Evolutionary conservation across 495 filamentous ascomycete genomes (phyloP), one percentile per base, ranked within the genome.

Genomic region (Penicillium manginii): DNA sequence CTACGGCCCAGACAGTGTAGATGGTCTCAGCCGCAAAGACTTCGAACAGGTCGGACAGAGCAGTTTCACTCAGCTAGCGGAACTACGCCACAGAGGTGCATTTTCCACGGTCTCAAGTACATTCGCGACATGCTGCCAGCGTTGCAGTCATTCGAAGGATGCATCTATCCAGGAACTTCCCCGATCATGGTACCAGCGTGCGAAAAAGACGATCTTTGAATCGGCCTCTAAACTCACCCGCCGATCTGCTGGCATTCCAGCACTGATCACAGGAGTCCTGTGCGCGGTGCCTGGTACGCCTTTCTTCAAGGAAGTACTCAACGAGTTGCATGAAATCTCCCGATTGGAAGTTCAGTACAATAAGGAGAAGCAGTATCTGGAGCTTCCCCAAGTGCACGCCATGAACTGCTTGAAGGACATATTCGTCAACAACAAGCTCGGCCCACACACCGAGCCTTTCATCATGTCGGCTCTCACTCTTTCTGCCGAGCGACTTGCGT

Each of bases 61-160:
- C 0, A 86, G 88, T 43, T 94, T 97, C 63, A 83, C 81, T 21
- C 91, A 98, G 69, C 78, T 98, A 2, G 85, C 90, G 0, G 87
- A 85, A 42, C 81, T 98, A 48, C 85, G 94, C 12, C 94, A 98
- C 69, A 82, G 94, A 57, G 94, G 94, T 50, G 94, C 94, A 17
- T 98, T 98, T 67, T 93, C 92, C 0, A 92, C 92, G 6, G 93
- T 97, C 3, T 89, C 94, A 6, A 87, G 90, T 52, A 96, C 92
- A 0, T 98, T 97, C 65, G 80, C 87, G 1, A 81, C 80, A 17
- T 93, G 91, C 61, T 97, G 93, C 66, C 68, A 77, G 22, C 71
- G 80, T 11, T 88, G 82, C 64, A 79, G 75, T 73, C 80, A 73
- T 62, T 87, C 65, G 64, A 72, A 52, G 57, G 81, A 80, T 66